Evolutionary conservation across 345 rosid genomes (phyloP).

Genomic region (Dipteronia dyeriana): DNA sequence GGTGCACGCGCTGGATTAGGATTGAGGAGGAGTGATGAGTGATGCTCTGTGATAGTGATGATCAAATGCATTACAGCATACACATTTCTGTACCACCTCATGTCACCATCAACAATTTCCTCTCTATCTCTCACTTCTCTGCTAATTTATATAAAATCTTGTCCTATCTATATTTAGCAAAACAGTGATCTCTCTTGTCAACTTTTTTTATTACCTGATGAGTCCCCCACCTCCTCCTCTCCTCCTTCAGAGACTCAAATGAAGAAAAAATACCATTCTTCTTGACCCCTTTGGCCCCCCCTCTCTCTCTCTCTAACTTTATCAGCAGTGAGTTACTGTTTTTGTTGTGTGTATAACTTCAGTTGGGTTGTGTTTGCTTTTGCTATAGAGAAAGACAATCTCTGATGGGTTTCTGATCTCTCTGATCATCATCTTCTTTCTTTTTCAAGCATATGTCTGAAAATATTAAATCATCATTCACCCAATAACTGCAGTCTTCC

Average conservation of each 20-base stretch:
- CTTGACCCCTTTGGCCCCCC: constrained; percentile 38
- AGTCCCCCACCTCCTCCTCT: not conserved
- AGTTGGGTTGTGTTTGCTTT: constrained; percentile 44
- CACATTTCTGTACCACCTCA: constrained; percentile 3
- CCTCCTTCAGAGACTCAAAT: not conserved
- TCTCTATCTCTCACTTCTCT: constrained; percentile 4
- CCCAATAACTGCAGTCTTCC: constrained; percentile 24
- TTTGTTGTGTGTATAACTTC: constrained; percentile 36
- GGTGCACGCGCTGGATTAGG: constrained; percentile 8
- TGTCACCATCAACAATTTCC: constrained; percentile 33
- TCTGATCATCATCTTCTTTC: constrained; percentile 27
- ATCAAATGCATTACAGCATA: constrained; percentile 2
- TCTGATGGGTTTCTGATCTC: constrained; percentile 41
- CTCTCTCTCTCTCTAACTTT: constrained; percentile 36
- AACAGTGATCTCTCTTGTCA: constrained; percentile 19
- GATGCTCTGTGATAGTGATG: not conserved
- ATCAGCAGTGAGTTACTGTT: constrained; percentile 30
- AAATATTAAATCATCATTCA: not conserved
- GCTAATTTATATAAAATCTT: constrained; percentile 10
- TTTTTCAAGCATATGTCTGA: constrained; percentile 2
- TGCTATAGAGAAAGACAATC: constrained; percentile 36
- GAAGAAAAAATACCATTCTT: not conserved
- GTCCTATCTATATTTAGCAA: constrained; percentile 37
- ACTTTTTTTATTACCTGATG: constrained; percentile 15
- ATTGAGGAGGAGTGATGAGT: not conserved